phyloP scores from a whole-genome alignment of 345 rosid genomes.

The Cardamine chenopodiifolia region DNA sequence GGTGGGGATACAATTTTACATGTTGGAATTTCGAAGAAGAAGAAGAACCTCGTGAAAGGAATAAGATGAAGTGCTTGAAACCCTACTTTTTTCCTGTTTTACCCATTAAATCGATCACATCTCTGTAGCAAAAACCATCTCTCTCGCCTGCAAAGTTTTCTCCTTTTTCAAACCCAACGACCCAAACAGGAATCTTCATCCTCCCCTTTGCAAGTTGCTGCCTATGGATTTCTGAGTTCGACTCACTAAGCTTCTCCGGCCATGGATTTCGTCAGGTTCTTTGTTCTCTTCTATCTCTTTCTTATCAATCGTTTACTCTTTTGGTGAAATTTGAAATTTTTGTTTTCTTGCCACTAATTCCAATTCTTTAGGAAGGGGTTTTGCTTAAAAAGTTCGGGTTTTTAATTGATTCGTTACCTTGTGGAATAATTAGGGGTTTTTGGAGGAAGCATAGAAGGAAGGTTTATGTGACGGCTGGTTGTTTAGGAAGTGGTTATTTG shows the following conservation, averaged over 20 bases:
- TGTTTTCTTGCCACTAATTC: background rate
- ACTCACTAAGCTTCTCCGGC: slow-evolving; percentile 25
- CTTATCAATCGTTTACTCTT: too few relatives aligned
- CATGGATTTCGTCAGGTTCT: slow-evolving; percentile 40
- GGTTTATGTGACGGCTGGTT: slow-evolving; percentile 64
- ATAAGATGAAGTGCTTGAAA: slow-evolving; percentile 3
- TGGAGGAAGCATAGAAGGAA: slow-evolving; percentile 87
- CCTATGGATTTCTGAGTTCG: background rate
- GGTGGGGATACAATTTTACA: background rate
- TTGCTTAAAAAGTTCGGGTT: slow-evolving; percentile 17
- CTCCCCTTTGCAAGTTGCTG: background rate
- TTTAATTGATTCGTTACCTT: slow-evolving; percentile 12
- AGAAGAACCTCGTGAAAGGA: slow-evolving; percentile 19
- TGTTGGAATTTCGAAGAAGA: slow-evolving; percentile 25
- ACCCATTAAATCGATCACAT: slow-evolving; percentile 17
- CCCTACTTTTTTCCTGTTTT: background rate
- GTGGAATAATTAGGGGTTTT: slow-evolving; percentile 51
- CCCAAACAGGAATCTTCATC: background rate
- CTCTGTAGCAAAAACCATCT: slow-evolving; percentile 7
- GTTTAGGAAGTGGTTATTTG: slow-evolving; percentile 82
- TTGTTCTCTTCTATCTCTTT: background rate
- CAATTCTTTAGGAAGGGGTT: background rate
- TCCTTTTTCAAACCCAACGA: background rate
- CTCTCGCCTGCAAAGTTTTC: slow-evolving; percentile 16
- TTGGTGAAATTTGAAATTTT: background rate